These are phyloP conservation scores for Grigorovia yakushimaensis DNA, from an alignment of 805 yeast species.

Conservation along the genomic window DNA sequence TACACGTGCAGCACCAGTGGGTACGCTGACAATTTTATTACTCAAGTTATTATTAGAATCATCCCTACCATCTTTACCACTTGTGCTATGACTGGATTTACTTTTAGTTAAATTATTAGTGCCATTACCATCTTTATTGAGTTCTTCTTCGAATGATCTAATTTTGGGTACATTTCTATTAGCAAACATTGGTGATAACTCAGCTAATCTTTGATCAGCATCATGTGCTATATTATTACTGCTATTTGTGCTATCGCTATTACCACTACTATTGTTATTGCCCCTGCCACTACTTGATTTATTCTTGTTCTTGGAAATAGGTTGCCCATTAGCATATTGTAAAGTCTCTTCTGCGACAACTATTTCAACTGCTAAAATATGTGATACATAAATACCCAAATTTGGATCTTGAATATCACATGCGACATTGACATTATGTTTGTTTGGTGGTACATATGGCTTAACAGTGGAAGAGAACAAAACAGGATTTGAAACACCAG, in stretches of 20 bases:
- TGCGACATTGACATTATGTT: slow-evolving; percentile 39
- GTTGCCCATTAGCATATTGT: slow-evolving; percentile 31
- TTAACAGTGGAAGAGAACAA: slow-evolving; percentile 36
- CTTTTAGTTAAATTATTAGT: slow-evolving; percentile 1
- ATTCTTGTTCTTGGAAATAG: slow-evolving; percentile 13
- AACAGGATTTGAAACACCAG: slow-evolving; percentile 40
- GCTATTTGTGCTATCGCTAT: background rate
- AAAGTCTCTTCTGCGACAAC: slow-evolving; percentile 88
- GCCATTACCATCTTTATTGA: slow-evolving; percentile 8
- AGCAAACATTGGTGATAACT: slow-evolving; percentile 35
- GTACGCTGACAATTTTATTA: slow-evolving; percentile 43
- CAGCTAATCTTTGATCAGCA: slow-evolving; percentile 35
- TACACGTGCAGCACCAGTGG: slow-evolving; percentile 93
- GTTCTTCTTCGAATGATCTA: slow-evolving; percentile 16
- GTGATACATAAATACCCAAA: slow-evolving; percentile 67
- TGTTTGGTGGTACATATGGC: slow-evolving; percentile 12
- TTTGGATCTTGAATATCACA: slow-evolving; percentile 80
- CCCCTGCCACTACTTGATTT: background rate
- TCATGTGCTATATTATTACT: slow-evolving; percentile 1
- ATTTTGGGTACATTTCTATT: slow-evolving; percentile 22
- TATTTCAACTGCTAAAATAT: slow-evolving; percentile 71
- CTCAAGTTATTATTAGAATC: slow-evolving; percentile 1
- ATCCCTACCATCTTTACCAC: background rate
- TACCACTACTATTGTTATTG: background rate
- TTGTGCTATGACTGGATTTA: slow-evolving; percentile 3